A percentile compares a stretch with the other conserved stretches of the same genome.
These are phyloP conservation scores for Coemansia sp. DNA, from an alignment of 192 early-diverging fungal species.

Conservation along the genomic window DNA sequence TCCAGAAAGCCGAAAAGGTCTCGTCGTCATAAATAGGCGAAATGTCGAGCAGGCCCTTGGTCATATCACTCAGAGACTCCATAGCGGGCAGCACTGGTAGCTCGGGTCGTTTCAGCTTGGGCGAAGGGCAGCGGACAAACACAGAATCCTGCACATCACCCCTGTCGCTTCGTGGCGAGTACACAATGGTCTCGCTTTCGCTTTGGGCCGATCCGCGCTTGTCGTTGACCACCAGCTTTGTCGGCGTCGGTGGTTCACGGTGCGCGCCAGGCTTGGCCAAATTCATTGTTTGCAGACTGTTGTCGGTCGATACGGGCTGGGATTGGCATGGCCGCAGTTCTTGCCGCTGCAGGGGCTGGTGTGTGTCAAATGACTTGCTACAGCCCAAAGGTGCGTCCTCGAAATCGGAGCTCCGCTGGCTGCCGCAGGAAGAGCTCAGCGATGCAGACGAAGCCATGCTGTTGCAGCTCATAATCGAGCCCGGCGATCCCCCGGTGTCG, in stretches of 20 bases:
- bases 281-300: not conserved
- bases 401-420: not conserved
- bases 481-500: not conserved
- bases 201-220: conserved; percentile 50
- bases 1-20: conserved; percentile 28
- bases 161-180: conserved; percentile 26
- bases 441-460: not conserved
- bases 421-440: not conserved
- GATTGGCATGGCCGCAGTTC: not conserved
- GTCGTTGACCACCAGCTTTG: conserved; percentile 10
- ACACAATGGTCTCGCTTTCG: conserved; percentile 47
- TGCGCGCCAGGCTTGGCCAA: not conserved
- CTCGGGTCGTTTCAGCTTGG: conserved; percentile 7
- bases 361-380: not conserved
- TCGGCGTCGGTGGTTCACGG: not conserved
- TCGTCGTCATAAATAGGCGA: conserved; percentile 15
- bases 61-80: conserved; percentile 31
- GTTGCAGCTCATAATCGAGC: not conserved
- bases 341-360: not conserved
- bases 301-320: not conserved
- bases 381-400: not conserved
- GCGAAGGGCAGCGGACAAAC: conserved; percentile 6
- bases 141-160: not conserved
- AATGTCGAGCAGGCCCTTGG: conserved; percentile 27
- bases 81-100: conserved; percentile 26